Conservation (phyloP, 31 red algal genomes). For the Pterothamnion heteromorphum region DNA sequence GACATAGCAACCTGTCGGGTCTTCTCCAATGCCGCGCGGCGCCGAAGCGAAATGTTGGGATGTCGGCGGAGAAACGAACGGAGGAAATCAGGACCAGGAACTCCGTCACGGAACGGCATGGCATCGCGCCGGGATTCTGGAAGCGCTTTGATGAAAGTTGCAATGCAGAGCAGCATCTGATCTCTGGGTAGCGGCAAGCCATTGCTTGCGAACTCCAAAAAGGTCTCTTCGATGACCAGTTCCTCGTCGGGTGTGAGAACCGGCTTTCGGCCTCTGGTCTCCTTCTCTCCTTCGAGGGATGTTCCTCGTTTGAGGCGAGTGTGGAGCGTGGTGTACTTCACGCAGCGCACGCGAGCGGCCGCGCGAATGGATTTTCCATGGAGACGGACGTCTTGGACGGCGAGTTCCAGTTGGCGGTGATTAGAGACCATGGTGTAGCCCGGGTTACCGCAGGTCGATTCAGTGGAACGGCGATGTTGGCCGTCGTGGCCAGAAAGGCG, state of each 20-base stretch:
- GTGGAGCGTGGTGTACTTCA: too few species aligned
- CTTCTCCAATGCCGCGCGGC: neutral
- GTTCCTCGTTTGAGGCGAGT: too few species aligned
- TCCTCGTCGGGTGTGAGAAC: neutral
- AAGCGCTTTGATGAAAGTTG: neutral
- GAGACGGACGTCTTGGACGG: too few species aligned
- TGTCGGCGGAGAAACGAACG: neutral
- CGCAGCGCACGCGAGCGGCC: too few species aligned
- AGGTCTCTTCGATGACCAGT: neutral
- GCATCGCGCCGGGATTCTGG: neutral
- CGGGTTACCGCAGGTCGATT: too few species aligned
- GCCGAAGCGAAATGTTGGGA: neutral
- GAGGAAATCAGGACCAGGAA: neutral
- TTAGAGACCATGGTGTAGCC: too few species aligned
- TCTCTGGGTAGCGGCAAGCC: neutral
- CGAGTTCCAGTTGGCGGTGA: too few species aligned
- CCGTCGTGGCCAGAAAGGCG: too few species aligned
- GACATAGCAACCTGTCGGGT: slow-evolving; percentile 17
- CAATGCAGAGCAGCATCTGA: neutral
- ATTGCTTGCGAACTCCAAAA: neutral
- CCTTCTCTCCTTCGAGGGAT: too few species aligned
- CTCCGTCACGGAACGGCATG: neutral
- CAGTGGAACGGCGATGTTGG: too few species aligned
- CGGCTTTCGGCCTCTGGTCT: too few species aligned
- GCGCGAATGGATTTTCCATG: too few species aligned